Conservation (phyloP, 257 asterid species). For the Verbascum thapsus region DNA sequence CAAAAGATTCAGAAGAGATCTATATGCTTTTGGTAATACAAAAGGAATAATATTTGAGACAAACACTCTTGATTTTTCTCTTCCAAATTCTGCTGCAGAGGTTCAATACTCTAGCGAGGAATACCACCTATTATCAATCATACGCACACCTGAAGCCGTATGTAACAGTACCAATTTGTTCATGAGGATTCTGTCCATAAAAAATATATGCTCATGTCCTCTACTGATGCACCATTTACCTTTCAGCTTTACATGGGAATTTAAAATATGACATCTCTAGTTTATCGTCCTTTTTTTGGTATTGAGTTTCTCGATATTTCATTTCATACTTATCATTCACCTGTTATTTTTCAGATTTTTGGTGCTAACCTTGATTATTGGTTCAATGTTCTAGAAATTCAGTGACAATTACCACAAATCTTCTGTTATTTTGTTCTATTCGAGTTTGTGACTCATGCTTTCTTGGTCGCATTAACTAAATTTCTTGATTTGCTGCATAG, state of each 20-base stretch:
- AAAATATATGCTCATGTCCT: not conserved
- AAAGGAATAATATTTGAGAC: conserved; percentile 6
- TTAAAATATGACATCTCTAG: conserved; percentile 7
- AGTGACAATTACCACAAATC: conserved; percentile 10
- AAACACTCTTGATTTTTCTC: conserved; percentile 2
- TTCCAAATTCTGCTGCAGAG: conserved; percentile 11
- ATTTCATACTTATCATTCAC: not conserved
- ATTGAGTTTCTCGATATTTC: not conserved
- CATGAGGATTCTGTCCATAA: not conserved
- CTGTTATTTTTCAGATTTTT: not conserved
- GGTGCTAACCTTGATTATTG: not conserved
- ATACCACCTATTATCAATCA: conserved; percentile 3
- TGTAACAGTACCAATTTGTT: not conserved
- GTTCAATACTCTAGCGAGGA: not conserved
- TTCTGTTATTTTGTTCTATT: conserved; percentile 12
- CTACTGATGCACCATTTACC: not conserved
- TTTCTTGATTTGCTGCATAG: conserved; percentile 46
- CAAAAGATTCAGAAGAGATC: conserved; percentile 1
- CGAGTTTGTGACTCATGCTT: conserved; percentile 16
- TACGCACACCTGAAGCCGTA: conserved; percentile 1
- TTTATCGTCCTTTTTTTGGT: not conserved
- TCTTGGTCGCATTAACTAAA: conserved; percentile 26
- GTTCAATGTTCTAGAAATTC: conserved; percentile 12
- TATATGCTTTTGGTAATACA: not conserved
- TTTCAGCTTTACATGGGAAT: conserved; percentile 2